Percentiles rank a stretch among this genome's conserved stretches.
phyloP scores from a whole-genome alignment of 2,329 filamentous ascomycete species.

The Ophiocordyceps camponoti-leonardi region DNA sequence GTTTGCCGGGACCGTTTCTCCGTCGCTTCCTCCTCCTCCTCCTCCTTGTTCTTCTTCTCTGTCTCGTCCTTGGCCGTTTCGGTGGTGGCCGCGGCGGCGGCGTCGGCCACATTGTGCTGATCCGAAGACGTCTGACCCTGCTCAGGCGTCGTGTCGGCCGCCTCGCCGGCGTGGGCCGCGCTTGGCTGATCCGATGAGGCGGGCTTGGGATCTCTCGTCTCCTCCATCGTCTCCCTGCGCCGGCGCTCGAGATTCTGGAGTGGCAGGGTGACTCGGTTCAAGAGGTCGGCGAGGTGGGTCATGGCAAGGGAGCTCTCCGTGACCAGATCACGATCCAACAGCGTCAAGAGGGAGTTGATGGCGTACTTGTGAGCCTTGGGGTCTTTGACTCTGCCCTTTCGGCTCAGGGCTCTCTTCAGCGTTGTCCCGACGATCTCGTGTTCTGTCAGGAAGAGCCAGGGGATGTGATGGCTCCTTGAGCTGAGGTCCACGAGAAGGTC shows the following conservation, averaged over 20 bases:
- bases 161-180: slow-evolving; percentile 4
- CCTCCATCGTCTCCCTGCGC: slow-evolving; percentile 54
- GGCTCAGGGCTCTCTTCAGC: slow-evolving; percentile 58
- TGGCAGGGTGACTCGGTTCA: slow-evolving; percentile 78
- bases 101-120: slow-evolving; percentile 7
- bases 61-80: slow-evolving; percentile 11
- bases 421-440: slow-evolving; percentile 62
- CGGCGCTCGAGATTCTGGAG: slow-evolving; percentile 68
- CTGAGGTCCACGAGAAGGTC: slow-evolving; percentile 71
- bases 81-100: slow-evolving; percentile 6
- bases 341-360: slow-evolving; percentile 72
- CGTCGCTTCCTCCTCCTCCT: slow-evolving; percentile 19
- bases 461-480: slow-evolving; percentile 69
- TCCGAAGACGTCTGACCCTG: slow-evolving; percentile 9
- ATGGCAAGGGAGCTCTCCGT: slow-evolving; percentile 96
- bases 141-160: slow-evolving; percentile 7
- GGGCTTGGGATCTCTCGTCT: slow-evolving; percentile 19
- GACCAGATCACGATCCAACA: slow-evolving; percentile 85
- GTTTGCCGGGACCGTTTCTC: slow-evolving; percentile 41
- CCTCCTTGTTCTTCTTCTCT: slow-evolving; percentile 21
- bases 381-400: slow-evolving; percentile 82
- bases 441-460: slow-evolving; percentile 85
- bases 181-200: slow-evolving; percentile 19
- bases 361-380: slow-evolving; percentile 73
- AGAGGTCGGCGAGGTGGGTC: slow-evolving; percentile 74